These are phyloP conservation scores for Durio zibethinus DNA, from an alignment of 345 rosid genomes.

Conservation along the genomic window DNA sequence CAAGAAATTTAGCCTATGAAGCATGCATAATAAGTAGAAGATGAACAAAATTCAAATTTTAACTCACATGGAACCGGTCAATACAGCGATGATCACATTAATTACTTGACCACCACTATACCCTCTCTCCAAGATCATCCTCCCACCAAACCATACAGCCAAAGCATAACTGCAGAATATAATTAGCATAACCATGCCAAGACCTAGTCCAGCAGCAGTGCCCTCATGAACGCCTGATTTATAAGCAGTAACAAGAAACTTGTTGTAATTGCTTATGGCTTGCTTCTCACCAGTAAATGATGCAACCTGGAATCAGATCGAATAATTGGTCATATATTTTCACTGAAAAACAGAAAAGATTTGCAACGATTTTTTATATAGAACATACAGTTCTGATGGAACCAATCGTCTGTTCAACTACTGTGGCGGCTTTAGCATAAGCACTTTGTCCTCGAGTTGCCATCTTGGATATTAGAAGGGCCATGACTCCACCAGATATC, in stretches of 20 bases:
- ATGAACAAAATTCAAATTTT: not conserved
- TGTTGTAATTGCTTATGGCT: slow-evolving; percentile 58
- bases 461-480: slow-evolving; percentile 50
- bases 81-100: slow-evolving; percentile 67
- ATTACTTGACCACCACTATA: slow-evolving; percentile 68
- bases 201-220: slow-evolving; percentile 59
- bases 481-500: slow-evolving; percentile 52
- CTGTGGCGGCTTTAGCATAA: slow-evolving; percentile 66
- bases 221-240: slow-evolving; percentile 67
- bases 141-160: slow-evolving; percentile 82
- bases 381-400: slow-evolving; percentile 73
- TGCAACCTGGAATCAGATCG: slow-evolving; percentile 52
- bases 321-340: not conserved
- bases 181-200: slow-evolving; percentile 44
- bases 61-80: slow-evolving; percentile 78
- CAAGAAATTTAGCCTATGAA: not conserved
- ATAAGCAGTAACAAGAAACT: slow-evolving; percentile 57
- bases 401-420: slow-evolving; percentile 76
- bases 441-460: slow-evolving; percentile 67
- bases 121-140: slow-evolving; percentile 68
- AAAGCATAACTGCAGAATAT: slow-evolving; percentile 57
- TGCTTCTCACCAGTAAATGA: slow-evolving; percentile 86
- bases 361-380: too few relatives aligned
- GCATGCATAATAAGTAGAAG: too few relatives aligned
- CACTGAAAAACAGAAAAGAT: not conserved